Evolutionary conservation across 2,329 filamentous ascomycete genomes (phyloP), one percentile per base, ranked within the genome.

Genomic region (Thyridium curvatum): DNA sequence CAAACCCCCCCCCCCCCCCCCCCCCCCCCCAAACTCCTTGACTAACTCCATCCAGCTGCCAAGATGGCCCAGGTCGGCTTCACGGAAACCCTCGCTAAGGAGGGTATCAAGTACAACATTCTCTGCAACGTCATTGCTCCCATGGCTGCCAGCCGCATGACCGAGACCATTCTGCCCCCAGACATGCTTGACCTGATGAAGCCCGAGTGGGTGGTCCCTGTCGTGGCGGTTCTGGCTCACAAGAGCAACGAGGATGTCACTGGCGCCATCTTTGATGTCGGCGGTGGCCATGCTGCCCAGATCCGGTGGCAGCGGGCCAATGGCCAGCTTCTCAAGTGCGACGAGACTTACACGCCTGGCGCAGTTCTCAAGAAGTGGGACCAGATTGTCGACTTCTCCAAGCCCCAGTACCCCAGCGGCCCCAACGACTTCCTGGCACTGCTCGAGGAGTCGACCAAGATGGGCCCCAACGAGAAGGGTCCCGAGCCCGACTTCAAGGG

Each of bases 21-120:
- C n/a, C n/a, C n/a, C n/a, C n/a, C n/a, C n/a, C n/a, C n/a, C n/a
- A n/a, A n/a, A n/a, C n/a, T n/a, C n/a, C n/a, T n/a, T n/a, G 71
- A 79, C 82, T 61, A 97, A 96, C 69, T 98, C 9, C 17, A 14
- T 12, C 18, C 18, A 72, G 90, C 93, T 44, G 93, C 93, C 57
- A 98, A 97, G 73, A 76, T 97, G 48, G 86, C 86, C 48, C 82
- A 94, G 70, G 89, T 98, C 46, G 93, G 91, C 51, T 97, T 97
- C 71, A 96, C 90, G 30, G 91, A 98, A 74, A 96, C 93, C 4
- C 76, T 98, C 46, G 93, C 93, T 44, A 97, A 97, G 74, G 93
- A 98, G 71, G 93, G 93, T 50, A 72, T 79, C 59, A 97, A 97
- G 69, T 98, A 98, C 72, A 97, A 97, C 75, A 97, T 98, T 52